Evolutionary conservation across 768 basidiomycete genomes (phyloP), one percentile per base, ranked within the genome.

Genomic region (Epithele typhae): DNA sequence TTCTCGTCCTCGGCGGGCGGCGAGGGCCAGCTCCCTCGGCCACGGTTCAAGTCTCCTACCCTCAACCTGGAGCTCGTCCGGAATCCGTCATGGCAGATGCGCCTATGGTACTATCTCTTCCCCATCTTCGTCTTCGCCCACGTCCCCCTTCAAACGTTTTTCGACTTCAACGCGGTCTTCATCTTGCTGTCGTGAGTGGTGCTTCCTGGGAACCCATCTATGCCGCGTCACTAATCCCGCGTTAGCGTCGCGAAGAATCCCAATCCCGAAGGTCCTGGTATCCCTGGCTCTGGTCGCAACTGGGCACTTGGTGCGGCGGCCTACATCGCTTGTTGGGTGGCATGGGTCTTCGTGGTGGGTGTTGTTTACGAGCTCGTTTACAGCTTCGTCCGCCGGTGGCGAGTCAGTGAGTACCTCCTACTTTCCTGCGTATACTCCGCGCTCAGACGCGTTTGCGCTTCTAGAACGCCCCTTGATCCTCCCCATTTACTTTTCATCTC

Each of bases 141-240:
- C 59, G 67, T 90, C 33, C 79, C 81, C 21, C 62, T 88, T 8
- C 90, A 92, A 63, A 81, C 84, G 1, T 93, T 86, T 60, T 82
- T 94, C 63, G 92, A 95, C 60, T 91, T 92, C 64, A 92, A 93
- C 63, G 81, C 84, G 56, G 81, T 85, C 54, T 94, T 82, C 68
- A 81, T 92, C 55, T 64, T 93, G 56, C 61, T 92, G 34, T 81
- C 91, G 90, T 92, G 60, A 70, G 91, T 83, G 37, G 27, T 27
- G 35, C 30, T 14, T 40, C 5, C 22, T 30, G 27, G 8, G n/a
- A n/a, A n/a, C n/a, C n/a, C n/a, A n/a, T n/a, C 34, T 30, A 44
- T 42, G 35, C 39, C 37, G 25, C 19, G 14, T 32, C 8, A 47
- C 36, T 15, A 55, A 48, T 33, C 24, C 38, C 15, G 24, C 37